Percentiles rank a stretch among this genome's conserved stretches.
phyloP scores from a whole-genome alignment of 805 yeast species.

The Metschnikowia gruessii region DNA sequence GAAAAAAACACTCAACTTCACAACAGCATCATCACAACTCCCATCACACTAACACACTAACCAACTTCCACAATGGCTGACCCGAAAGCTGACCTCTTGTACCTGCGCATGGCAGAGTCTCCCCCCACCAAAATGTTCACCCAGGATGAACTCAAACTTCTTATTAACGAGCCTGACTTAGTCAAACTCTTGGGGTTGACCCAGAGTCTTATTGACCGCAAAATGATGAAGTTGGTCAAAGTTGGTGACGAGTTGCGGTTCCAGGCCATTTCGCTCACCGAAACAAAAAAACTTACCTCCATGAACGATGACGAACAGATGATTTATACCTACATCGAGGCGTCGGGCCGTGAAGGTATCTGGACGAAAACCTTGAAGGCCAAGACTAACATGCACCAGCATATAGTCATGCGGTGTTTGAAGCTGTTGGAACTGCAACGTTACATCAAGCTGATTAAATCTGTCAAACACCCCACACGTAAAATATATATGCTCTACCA shows the following conservation, averaged over 20 bases:
- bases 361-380: slow-evolving; percentile 93
- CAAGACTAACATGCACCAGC: slow-evolving; percentile 85
- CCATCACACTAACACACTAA: not conserved
- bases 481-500: slow-evolving; percentile 94
- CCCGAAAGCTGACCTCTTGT: slow-evolving; percentile 52
- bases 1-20: no score
- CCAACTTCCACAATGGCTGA: slow-evolving; percentile 16
- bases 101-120: slow-evolving; percentile 57
- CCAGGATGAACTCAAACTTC: slow-evolving; percentile 63
- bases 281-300: slow-evolving; percentile 70
- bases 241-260: slow-evolving; percentile 66
- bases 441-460: slow-evolving; percentile 83
- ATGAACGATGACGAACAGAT: slow-evolving; percentile 88
- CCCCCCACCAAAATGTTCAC: slow-evolving; percentile 51
- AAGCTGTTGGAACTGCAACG: slow-evolving; percentile 77
- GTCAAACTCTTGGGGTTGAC: slow-evolving; percentile 46
- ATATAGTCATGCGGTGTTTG: slow-evolving; percentile 79
- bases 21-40: no score
- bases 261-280: slow-evolving; percentile 68
- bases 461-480: slow-evolving; percentile 89
- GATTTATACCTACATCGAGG: slow-evolving; percentile 88
- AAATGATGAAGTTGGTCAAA: slow-evolving; percentile 66
- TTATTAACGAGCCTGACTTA: slow-evolving; percentile 43
- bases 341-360: slow-evolving; percentile 91
- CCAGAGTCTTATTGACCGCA: slow-evolving; percentile 53